Evolutionary conservation across 805 yeast genomes (phyloP).

Genomic region (Zygosaccharomyces bailii): DNA sequence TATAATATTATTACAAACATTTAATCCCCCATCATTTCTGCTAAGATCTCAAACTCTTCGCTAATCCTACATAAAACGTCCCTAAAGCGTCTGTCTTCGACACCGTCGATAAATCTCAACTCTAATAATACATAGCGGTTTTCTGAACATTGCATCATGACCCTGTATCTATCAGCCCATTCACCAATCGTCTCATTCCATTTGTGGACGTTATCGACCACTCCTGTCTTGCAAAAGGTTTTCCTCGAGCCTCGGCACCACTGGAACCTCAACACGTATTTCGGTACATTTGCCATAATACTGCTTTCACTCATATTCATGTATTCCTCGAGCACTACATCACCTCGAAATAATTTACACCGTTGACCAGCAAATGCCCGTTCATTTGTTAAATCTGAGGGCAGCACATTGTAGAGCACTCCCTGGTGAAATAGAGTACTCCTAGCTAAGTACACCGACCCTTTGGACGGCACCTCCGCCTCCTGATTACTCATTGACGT

Average conservation of each 20-base stretch:
- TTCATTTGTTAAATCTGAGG: conserved; percentile 16
- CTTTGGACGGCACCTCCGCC: neutral
- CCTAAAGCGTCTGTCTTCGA: conserved; percentile 21
- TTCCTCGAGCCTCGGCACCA: conserved; percentile 13
- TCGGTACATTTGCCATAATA: conserved; percentile 15
- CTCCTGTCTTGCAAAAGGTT: conserved; percentile 22
- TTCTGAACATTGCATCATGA: conserved; percentile 22
- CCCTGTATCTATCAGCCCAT: conserved; percentile 16
- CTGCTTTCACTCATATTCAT: conserved; percentile 11
- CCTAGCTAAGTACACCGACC: conserved; percentile 2
- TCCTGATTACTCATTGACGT: conserved; percentile 10
- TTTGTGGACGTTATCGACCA: conserved; percentile 20
- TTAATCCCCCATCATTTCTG: conserved; percentile 25
- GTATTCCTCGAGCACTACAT: conserved; percentile 21
- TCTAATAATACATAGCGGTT: conserved; percentile 22
- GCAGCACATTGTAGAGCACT: conserved; percentile 22
- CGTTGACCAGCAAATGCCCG: conserved; percentile 7
- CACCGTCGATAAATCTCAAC: conserved; percentile 17
- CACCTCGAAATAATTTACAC: conserved; percentile 21
- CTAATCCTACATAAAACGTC: conserved; percentile 30
- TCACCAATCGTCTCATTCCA: conserved; percentile 18
- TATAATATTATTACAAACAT: conserved; percentile 11
- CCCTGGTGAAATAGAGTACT: conserved; percentile 14
- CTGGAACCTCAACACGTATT: conserved; percentile 21
- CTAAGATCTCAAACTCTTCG: conserved; percentile 31